phyloP scores from a whole-genome alignment of 768 basidiomycete species.

The Pisolithus sp. region DNA sequence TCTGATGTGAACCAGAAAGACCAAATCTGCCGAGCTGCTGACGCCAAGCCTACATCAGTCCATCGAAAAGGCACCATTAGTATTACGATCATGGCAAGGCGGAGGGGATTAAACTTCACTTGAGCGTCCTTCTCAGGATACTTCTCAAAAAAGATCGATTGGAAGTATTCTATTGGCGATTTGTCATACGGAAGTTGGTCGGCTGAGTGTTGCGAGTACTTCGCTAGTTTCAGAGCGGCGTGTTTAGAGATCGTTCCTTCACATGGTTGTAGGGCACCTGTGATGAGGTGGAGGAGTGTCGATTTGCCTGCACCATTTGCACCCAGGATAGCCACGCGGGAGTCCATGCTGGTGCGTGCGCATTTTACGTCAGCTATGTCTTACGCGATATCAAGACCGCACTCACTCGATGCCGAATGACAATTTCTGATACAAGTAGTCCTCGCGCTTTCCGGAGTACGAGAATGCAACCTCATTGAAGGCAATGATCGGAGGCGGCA shows the following conservation, averaged over 20 bases:
- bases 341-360: conserved; percentile 66
- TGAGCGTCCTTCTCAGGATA: conserved; percentile 91
- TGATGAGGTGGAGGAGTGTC: conserved; percentile 87
- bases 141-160: conserved; percentile 67
- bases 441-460: conserved; percentile 84
- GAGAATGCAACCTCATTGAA: conserved; percentile 94
- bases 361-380: conserved; percentile 2
- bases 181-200: conserved; percentile 96
- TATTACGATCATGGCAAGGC: conserved; percentile 5
- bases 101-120: conserved; percentile 24
- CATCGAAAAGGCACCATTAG: conserved; percentile 5
- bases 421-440: conserved; percentile 82
- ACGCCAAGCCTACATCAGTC: conserved; percentile 76
- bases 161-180: conserved; percentile 91
- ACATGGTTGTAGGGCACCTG: conserved; percentile 66
- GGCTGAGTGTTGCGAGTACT: conserved; percentile 98
- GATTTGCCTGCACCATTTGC: conserved; percentile 96
- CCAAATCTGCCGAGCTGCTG: conserved; percentile 94
- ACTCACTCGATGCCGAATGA: conserved; percentile 97
- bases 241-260: conserved; percentile 90
- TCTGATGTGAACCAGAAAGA: conserved; percentile 90
- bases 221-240: conserved; percentile 85
- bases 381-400: not conserved
- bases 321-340: conserved; percentile 91
- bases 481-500: conserved; percentile 96